These are phyloP conservation scores for Pichia terricola DNA, from an alignment of 1,139 yeast genomes.

Conservation along the genomic window DNA sequence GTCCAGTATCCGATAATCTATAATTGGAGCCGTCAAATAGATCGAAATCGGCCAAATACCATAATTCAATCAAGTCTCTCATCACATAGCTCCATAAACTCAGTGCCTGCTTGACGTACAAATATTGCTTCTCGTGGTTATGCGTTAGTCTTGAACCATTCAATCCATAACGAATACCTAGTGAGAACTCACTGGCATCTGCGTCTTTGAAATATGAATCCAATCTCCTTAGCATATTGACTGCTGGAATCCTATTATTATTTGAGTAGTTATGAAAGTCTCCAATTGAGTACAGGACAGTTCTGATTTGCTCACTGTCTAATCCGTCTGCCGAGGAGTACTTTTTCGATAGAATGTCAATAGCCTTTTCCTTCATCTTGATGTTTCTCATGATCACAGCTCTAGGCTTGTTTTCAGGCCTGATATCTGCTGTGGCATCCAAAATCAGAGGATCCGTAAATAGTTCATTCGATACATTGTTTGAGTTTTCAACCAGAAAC, in stretches of 20 bases:
- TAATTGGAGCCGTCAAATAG: conserved; percentile 42
- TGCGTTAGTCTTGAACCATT: conserved; percentile 64
- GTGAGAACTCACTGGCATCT: conserved; percentile 30
- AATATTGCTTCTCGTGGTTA: conserved; percentile 56
- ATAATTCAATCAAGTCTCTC: conserved; percentile 61
- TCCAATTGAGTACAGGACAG: conserved; percentile 61
- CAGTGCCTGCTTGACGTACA: conserved; percentile 60
- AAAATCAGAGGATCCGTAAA: conserved; percentile 47
- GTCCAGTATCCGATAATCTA: conserved; percentile 61
- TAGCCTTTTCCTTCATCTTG: conserved; percentile 51
- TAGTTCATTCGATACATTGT: conserved; percentile 28
- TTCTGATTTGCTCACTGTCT: conserved; percentile 50
- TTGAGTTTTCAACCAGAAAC: conserved; percentile 31
- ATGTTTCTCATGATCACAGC: conserved; percentile 44
- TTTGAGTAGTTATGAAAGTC: conserved; percentile 66
- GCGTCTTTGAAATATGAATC: conserved; percentile 37
- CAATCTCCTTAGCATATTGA: conserved; percentile 46
- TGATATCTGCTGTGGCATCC: conserved; percentile 56
- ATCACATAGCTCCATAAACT: conserved; percentile 65
- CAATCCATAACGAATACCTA: conserved; percentile 54
- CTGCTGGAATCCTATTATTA: conserved; percentile 55
- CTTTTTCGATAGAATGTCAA: conserved; percentile 42
- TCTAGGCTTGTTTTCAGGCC: conserved; percentile 47
- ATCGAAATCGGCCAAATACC: conserved; percentile 68
- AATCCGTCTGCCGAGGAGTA: conserved; percentile 28